A percentile compares a stretch with the other conserved stretches of the same genome.
These are phyloP conservation scores for Yarrowia deformans DNA, from an alignment of 805 yeast genomes.

Conservation along the genomic window DNA sequence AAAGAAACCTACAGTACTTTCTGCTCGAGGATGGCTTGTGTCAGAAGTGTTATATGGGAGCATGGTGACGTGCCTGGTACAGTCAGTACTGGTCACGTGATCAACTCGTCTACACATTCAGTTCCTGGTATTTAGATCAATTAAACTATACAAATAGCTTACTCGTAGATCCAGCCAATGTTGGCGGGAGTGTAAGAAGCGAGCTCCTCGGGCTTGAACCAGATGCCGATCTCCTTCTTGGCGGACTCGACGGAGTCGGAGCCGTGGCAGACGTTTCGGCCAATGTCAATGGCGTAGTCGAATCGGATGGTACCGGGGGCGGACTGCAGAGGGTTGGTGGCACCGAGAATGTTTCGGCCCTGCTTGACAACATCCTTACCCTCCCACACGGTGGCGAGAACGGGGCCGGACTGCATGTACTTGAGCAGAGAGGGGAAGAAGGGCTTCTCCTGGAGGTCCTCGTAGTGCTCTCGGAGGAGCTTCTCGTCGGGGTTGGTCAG, in stretches of 20 bases:
- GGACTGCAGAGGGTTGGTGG: slow-evolving; percentile 96
- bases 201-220: slow-evolving; percentile 98
- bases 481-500: slow-evolving; percentile 85
- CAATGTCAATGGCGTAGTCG: slow-evolving; percentile 97
- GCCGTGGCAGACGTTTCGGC: slow-evolving; percentile 99
- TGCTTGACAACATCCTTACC: slow-evolving; percentile 99
- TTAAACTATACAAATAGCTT: slow-evolving; percentile 49
- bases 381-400: slow-evolving; percentile 99
- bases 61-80: no score
- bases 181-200: slow-evolving; percentile 87
- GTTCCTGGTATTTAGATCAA: not conserved
- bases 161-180: slow-evolving; percentile 94
- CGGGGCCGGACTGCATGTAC: slow-evolving; percentile 98
- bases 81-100: no score
- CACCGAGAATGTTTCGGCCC: slow-evolving; percentile 97
- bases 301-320: slow-evolving; percentile 99
- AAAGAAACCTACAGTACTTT: no score
- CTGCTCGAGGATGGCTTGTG: no score
- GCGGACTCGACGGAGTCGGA: slow-evolving; percentile 99
- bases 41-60: no score
- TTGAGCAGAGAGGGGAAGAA: slow-evolving; percentile 96
- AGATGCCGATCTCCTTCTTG: slow-evolving; percentile 89
- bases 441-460: slow-evolving; percentile 93
- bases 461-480: slow-evolving; percentile 91
- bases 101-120: no score